Percentiles rank a stretch among this genome's conserved stretches.
These are phyloP conservation scores for Mucuna pruriens DNA, from an alignment of 306 rosid species.

Conservation along the genomic window DNA sequence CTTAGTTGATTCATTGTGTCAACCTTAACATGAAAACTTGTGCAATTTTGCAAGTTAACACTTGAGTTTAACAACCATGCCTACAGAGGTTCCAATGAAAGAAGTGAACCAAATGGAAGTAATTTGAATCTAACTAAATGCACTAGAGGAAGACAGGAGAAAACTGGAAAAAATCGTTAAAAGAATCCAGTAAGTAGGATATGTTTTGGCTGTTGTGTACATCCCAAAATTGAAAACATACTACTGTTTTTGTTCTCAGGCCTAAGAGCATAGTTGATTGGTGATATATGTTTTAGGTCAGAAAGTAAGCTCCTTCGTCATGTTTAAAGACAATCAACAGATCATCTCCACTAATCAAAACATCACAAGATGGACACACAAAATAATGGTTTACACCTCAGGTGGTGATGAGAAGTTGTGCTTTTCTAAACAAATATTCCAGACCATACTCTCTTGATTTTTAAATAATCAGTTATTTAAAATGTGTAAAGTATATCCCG, in stretches of 20 bases:
- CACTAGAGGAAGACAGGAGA: neutral
- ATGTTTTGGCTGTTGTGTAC: too few relatives aligned
- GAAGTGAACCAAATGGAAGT: neutral
- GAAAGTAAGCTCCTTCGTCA: slow-evolving; percentile 2
- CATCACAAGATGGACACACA: slow-evolving; percentile 1
- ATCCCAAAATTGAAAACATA: too few relatives aligned
- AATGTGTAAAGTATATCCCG: neutral
- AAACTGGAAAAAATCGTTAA: neutral
- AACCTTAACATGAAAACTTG: neutral
- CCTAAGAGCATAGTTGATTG: neutral
- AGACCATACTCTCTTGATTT: neutral
- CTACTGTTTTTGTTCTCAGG: too few relatives aligned
- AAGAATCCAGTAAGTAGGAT: too few relatives aligned
- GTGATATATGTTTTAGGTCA: too few relatives aligned
- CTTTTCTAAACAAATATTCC: slow-evolving; percentile 1
- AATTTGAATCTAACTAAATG: neutral
- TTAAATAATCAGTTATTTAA: slow-evolving; percentile 6
- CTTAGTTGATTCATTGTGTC: neutral
- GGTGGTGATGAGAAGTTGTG: neutral
- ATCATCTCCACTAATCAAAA: neutral
- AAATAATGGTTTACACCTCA: slow-evolving; percentile 3
- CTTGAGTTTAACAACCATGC: neutral
- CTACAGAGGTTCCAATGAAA: neutral
- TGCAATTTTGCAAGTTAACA: neutral
- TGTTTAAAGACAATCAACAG: neutral